phyloP scores from a whole-genome alignment of 1,284 basidiomycete species.

The Ceratobasidium sp. region DNA sequence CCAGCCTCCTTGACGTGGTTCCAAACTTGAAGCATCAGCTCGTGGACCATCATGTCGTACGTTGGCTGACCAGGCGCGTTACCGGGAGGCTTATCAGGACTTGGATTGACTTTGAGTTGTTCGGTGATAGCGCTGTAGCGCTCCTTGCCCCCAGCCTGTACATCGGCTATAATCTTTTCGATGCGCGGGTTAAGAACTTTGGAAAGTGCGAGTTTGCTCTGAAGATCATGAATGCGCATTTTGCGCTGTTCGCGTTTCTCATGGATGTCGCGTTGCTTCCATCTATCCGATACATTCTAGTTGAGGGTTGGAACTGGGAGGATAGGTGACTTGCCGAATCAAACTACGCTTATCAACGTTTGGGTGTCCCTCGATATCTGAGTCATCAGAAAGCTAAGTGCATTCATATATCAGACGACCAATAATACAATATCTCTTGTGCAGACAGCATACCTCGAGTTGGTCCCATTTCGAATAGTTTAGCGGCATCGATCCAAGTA shows the following conservation, averaged over 20 bases:
- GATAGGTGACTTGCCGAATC: slow-evolving; percentile 65
- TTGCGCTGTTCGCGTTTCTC: slow-evolving; percentile 92
- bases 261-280: slow-evolving; percentile 98
- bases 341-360: slow-evolving; percentile 93
- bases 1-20: slow-evolving; percentile 67
- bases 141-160: slow-evolving; percentile 51
- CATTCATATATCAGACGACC: slow-evolving; percentile 57
- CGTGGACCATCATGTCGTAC: slow-evolving; percentile 91
- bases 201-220: slow-evolving; percentile 85
- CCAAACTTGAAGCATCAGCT: slow-evolving; percentile 79
- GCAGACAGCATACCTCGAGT: slow-evolving; percentile 71
- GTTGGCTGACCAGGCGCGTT: slow-evolving; percentile 76
- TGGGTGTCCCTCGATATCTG: slow-evolving; percentile 98
- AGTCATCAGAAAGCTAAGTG: slow-evolving; percentile 91
- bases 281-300: slow-evolving; percentile 58
- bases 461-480: slow-evolving; percentile 99
- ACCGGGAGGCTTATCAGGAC: slow-evolving; percentile 72
- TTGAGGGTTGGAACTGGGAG: neutral
- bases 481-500: slow-evolving; percentile 55
- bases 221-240: slow-evolving; percentile 72
- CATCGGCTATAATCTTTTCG: slow-evolving; percentile 57
- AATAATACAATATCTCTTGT: no score
- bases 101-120: slow-evolving; percentile 76
- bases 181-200: slow-evolving; percentile 77
- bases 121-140: slow-evolving; percentile 79